These are phyloP conservation scores for Saturnispora silvae DNA, from an alignment of 805 yeast genomes.

Conservation along the genomic window DNA sequence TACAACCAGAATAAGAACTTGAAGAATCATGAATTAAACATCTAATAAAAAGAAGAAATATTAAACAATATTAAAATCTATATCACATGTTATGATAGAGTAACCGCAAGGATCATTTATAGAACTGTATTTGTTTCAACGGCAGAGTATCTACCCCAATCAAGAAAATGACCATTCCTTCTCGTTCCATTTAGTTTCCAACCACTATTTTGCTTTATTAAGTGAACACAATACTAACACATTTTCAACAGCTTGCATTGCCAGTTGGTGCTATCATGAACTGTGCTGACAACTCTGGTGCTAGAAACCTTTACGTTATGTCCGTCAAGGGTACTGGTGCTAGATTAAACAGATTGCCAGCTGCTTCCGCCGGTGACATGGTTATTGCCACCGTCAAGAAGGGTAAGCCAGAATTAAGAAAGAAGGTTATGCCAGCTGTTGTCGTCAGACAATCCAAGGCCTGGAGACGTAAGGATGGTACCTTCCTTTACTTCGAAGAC, in stretches of 20 bases:
- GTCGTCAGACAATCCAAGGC: constrained; percentile 99
- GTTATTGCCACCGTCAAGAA: constrained; percentile 99
- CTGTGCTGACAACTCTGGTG: constrained; percentile 99
- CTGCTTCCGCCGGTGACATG: constrained; percentile 99
- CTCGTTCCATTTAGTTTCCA: too few species aligned
- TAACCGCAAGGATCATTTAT: too few species aligned
- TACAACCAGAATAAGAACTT: too few species aligned
- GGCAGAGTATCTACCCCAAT: too few species aligned
- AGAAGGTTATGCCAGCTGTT: constrained; percentile 99
- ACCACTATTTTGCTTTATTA: too few species aligned
- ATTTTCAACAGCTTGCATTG: constrained; percentile 71
- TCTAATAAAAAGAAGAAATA: not conserved
- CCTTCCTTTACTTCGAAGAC: constrained; percentile 98
- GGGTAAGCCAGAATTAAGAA: constrained; percentile 99
- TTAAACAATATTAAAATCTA: too few species aligned
- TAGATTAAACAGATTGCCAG: constrained; percentile 99
- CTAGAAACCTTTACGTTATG: constrained; percentile 96
- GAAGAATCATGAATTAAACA: too few species aligned
- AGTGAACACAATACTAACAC: constrained; percentile 16
- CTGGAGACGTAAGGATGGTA: constrained; percentile 99
- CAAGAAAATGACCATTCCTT: too few species aligned
- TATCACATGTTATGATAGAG: too few species aligned
- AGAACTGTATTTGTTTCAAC: too few species aligned
- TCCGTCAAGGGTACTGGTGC: constrained; percentile 99
- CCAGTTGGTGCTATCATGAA: constrained; percentile 99